Percentiles rank a stretch among this genome's conserved stretches.
These are phyloP conservation scores for Alternaria triticina DNA, from an alignment of 2,329 filamentous ascomycete genomes.

Conservation along the genomic window DNA sequence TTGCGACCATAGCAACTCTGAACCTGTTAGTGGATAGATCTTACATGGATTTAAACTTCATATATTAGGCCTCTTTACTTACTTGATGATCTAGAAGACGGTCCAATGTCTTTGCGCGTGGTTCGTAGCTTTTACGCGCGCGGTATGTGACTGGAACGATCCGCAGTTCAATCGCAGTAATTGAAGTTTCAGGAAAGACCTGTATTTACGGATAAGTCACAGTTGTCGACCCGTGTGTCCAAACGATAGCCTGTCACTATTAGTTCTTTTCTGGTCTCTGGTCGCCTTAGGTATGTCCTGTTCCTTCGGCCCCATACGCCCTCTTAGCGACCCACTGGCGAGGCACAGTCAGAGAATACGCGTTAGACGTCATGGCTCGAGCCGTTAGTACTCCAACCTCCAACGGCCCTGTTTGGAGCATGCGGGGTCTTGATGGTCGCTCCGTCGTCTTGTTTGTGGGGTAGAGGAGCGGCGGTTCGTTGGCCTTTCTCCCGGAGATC, in stretches of 20 bases:
- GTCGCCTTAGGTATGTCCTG: not conserved
- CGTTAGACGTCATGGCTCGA: not conserved
- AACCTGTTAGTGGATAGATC: not conserved
- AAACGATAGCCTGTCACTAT: not conserved
- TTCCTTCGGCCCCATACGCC: not conserved
- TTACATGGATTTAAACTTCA: not conserved
- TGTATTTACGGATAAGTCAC: not conserved
- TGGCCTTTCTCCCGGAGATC: conserved; percentile 1
- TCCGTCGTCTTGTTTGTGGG: not conserved
- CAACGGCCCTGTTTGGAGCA: not conserved
- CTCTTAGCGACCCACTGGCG: not conserved
- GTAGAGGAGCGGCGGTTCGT: not conserved
- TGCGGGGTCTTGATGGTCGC: not conserved
- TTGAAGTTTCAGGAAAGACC: not conserved
- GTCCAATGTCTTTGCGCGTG: not conserved
- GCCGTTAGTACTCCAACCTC: too few relatives aligned
- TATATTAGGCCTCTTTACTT: not conserved
- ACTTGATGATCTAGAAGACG: not conserved
- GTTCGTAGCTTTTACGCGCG: not conserved
- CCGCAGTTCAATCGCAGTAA: not conserved
- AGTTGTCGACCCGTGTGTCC: not conserved
- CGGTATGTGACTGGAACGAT: not conserved
- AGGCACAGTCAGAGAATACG: not conserved
- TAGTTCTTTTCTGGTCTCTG: not conserved
- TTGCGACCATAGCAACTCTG: not conserved